Percentiles rank a stretch among this genome's conserved stretches.
Evolutionary conservation across 495 filamentous ascomycete species (phyloP).

Genomic region (Schizothecium vesticola): DNA sequence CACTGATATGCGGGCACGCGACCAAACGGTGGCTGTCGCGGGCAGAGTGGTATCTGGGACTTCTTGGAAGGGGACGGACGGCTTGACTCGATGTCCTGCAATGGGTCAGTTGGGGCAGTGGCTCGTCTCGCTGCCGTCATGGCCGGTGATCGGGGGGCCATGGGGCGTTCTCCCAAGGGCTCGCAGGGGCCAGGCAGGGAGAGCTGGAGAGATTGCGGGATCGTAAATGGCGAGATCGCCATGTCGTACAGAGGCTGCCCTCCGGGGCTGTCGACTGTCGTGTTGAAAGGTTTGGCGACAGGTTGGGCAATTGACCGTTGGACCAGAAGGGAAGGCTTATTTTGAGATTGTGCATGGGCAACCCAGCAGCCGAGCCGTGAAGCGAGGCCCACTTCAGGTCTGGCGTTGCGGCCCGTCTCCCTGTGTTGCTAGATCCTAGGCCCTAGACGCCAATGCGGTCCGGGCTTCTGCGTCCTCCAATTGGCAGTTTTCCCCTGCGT

Average conservation of each 20-base stretch:
- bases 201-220: neutral
- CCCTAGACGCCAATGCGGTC: neutral
- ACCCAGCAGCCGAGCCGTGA: neutral
- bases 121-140: neutral
- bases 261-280: neutral
- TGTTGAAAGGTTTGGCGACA: neutral
- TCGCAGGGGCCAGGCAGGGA: neutral
- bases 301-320: neutral
- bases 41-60: neutral
- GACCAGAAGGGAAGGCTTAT: neutral
- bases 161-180: neutral
- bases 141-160: neutral
- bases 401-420: neutral
- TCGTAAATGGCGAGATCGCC: neutral
- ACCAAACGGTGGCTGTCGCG: constrained; percentile 4
- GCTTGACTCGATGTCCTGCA: neutral
- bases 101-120: neutral
- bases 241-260: neutral
- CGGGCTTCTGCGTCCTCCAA: neutral
- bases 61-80: neutral
- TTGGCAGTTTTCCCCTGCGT: neutral
- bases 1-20: neutral
- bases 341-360: neutral
- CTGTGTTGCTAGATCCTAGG: neutral
- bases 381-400: neutral